phyloP scores from a whole-genome alignment of 106 monocot genomes.

The Dendrobium chrysotoxum region DNA sequence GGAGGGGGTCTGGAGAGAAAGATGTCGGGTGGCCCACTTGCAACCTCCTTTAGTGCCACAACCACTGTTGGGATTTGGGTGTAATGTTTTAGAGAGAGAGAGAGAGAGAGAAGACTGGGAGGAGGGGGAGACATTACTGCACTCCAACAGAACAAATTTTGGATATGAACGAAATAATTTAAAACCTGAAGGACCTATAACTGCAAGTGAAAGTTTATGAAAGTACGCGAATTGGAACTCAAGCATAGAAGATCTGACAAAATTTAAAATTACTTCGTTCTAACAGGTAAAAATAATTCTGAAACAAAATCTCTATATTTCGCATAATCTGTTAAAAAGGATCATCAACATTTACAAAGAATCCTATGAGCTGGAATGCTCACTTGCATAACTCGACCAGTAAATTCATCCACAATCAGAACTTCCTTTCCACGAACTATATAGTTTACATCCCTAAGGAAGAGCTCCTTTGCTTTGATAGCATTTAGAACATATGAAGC shows the following conservation, averaged over 20 bases:
- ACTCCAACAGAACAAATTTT: neutral
- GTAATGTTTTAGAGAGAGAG: neutral
- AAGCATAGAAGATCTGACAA: neutral
- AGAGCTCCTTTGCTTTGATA: constrained; percentile 96
- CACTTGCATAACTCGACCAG: constrained; percentile 97
- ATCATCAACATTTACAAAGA: neutral
- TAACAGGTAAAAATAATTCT: neutral
- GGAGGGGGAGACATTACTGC: neutral
- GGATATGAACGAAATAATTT: neutral
- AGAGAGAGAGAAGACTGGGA: neutral
- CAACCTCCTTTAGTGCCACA: neutral
- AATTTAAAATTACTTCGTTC: neutral
- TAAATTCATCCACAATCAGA: constrained; percentile 96
- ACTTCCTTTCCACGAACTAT: constrained; percentile 90
- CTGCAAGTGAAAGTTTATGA: neutral
- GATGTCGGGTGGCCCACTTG: neutral
- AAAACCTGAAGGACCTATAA: neutral
- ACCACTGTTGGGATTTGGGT: neutral
- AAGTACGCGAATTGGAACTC: neutral
- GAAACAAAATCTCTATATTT: constrained; percentile 2
- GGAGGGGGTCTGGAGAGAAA: neutral
- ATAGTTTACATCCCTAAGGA: constrained; percentile 95
- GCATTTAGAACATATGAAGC: constrained; percentile 90
- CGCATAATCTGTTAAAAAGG: neutral
- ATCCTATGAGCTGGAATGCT: constrained; percentile 8